Evolutionary conservation across 2,329 filamentous ascomycete species (phyloP).

Genomic region (Colletotrichum sp.): DNA sequence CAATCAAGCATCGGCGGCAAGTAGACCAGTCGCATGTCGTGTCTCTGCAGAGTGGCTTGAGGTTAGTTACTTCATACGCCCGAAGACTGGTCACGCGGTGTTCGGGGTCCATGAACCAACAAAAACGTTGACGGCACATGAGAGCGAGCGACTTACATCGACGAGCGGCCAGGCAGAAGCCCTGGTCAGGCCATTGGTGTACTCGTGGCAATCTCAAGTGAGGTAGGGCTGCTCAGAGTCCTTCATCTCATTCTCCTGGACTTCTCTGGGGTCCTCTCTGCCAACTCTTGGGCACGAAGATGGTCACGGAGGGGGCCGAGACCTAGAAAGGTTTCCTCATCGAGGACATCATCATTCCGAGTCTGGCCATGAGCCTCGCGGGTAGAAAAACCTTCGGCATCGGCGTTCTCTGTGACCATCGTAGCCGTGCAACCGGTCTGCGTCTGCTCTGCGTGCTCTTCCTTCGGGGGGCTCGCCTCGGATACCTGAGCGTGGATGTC

Average conservation of each 20-base stretch:
- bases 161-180: not conserved
- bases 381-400: not conserved
- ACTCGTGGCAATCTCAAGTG: not conserved
- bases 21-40: not conserved
- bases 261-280: not conserved
- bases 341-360: not conserved
- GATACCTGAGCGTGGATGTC: too few relatives aligned
- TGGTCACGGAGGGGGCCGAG: not conserved
- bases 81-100: not conserved
- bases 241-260: not conserved
- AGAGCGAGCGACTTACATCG: not conserved
- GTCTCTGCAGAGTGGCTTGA: not conserved
- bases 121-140: fast-evolving
- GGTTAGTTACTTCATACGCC: not conserved
- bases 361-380: not conserved
- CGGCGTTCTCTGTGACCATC: not conserved
- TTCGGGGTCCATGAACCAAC: not conserved
- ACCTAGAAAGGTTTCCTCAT: not conserved
- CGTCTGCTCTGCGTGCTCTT: not conserved
- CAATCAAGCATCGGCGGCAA: not conserved
- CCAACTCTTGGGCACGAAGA: not conserved
- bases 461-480: too few relatives aligned
- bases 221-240: not conserved
- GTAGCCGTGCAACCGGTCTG: not conserved
- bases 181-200: not conserved